These are phyloP conservation scores for Bipolaris gigantea DNA, from an alignment of 2,329 filamentous ascomycete genomes.

Conservation along the genomic window DNA sequence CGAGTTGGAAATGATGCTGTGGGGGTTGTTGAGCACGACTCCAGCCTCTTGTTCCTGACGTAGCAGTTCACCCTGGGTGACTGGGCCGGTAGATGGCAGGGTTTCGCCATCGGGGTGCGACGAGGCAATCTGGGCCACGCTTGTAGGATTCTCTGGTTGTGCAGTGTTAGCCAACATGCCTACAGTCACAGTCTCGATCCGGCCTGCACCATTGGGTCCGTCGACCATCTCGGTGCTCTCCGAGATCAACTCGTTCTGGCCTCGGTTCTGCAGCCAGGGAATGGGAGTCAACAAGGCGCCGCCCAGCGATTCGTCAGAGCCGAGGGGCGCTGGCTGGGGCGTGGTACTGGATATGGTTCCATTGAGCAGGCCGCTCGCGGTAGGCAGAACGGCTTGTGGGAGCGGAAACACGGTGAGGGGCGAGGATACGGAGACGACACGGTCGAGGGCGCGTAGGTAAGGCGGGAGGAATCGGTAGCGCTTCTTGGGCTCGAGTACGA, in stretches of 20 bases:
- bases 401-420: conserved; percentile 80
- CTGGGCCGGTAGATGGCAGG: conserved; percentile 39
- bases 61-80: conserved; percentile 79
- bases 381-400: conserved; percentile 61
- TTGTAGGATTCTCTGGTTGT: conserved; percentile 12
- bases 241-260: conserved; percentile 65
- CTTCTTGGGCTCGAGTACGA: conserved; percentile 72
- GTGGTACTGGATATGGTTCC: conserved; percentile 55
- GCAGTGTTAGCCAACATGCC: conserved; percentile 53
- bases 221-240: conserved; percentile 80
- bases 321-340: conserved; percentile 54
- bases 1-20: conserved; percentile 30
- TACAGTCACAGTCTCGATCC: conserved; percentile 79
- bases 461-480: conserved; percentile 82
- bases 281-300: conserved; percentile 93
- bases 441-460: conserved; percentile 88
- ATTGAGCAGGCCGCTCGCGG: conserved; percentile 60
- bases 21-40: conserved; percentile 63
- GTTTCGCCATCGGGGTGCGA: conserved; percentile 42
- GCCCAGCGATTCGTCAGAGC: conserved; percentile 85
- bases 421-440: conserved; percentile 87
- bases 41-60: conserved; percentile 85
- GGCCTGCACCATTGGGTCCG: conserved; percentile 75
- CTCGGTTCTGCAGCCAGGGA: conserved; percentile 68
- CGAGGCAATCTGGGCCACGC: conserved; percentile 34